phyloP scores from a whole-genome alignment of 352 stramenopile species.

The Pythium myriotylum region DNA sequence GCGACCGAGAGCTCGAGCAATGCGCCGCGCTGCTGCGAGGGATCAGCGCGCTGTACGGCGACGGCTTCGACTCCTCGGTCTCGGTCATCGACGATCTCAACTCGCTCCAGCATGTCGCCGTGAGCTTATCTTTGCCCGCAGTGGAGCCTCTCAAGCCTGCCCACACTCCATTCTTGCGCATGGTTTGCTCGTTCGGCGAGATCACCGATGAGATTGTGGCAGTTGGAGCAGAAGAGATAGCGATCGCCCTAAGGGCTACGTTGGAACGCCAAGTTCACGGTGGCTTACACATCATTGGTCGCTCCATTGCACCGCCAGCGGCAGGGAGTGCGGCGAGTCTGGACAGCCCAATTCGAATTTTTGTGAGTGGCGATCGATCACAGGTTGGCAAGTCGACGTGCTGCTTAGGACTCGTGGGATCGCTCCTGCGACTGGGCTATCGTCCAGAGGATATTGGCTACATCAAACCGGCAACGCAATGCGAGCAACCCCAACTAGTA shows the following conservation, averaged over 20 bases:
- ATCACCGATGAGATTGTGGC: constrained; percentile 17
- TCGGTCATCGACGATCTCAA: constrained; percentile 21
- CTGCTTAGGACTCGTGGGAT: constrained; percentile 93
- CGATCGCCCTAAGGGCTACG: constrained; percentile 9
- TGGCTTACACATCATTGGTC: constrained; percentile 14
- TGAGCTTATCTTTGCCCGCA: constrained; percentile 6
- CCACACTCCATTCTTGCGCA: constrained; percentile 25
- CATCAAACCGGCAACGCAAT: constrained; percentile 99
- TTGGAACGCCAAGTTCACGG: constrained; percentile 25
- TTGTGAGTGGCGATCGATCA: constrained; percentile 77
- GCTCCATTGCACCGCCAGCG: constrained; percentile 2
- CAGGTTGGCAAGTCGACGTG: constrained; percentile 97
- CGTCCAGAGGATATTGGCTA: constrained; percentile 90
- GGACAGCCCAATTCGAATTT: constrained; percentile 47
- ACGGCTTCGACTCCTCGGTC: constrained; percentile 42
- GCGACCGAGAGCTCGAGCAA: constrained; percentile 31
- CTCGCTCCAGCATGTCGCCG: constrained; percentile 22
- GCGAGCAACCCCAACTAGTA: constrained; percentile 94
- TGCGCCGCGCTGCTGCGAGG: constrained; percentile 48
- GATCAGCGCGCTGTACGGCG: constrained; percentile 57
- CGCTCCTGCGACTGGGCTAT: constrained; percentile 79
- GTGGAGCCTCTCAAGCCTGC: background rate
- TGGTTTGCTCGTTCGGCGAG: constrained; percentile 25
- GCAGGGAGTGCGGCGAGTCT: background rate
- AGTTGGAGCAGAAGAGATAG: constrained; percentile 11